Conservation (phyloP, 495 filamentous ascomycete species). For the Baudoinia panamericana region DNA sequence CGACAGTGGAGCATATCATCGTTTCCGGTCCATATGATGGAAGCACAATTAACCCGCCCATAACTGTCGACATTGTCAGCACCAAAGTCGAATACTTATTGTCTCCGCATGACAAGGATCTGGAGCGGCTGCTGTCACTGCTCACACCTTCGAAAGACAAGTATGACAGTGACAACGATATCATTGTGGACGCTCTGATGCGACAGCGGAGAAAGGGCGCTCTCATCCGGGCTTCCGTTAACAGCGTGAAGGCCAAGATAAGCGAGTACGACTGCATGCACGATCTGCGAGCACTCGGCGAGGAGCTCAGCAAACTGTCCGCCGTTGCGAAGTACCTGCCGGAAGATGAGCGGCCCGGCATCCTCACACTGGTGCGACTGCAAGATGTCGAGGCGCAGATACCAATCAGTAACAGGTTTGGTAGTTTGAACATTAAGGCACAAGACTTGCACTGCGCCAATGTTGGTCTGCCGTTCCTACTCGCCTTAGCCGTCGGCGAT, state of each 20-base stretch:
- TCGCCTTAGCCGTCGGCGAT: conserved; percentile 56
- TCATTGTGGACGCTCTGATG: conserved; percentile 82
- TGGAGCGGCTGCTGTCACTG: conserved; percentile 68
- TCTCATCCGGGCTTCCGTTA: conserved; percentile 59
- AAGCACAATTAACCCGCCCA: conserved; percentile 38
- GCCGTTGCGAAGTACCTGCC: conserved; percentile 89
- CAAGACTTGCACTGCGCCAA: conserved; percentile 61
- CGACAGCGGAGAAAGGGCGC: conserved; percentile 81
- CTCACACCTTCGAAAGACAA: conserved; percentile 86
- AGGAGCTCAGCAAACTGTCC: conserved; percentile 67
- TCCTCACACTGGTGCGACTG: conserved; percentile 61
- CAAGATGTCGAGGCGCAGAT: conserved; percentile 48
- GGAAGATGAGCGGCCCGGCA: conserved; percentile 85
- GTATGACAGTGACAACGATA: conserved; percentile 85
- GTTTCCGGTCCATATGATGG: conserved; percentile 54
- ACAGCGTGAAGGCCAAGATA: conserved; percentile 44
- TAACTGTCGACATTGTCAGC: conserved; percentile 43
- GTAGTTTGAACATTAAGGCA: conserved; percentile 43
- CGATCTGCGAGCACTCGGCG: conserved; percentile 52
- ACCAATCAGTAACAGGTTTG: conserved; percentile 45
- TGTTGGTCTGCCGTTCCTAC: conserved; percentile 68
- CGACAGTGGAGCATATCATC: conserved; percentile 60
- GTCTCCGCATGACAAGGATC: conserved; percentile 61
- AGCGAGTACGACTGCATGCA: conserved; percentile 46
- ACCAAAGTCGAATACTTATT: conserved; percentile 62